phyloP scores from a whole-genome alignment of 2,329 filamentous ascomycete genomes.

The Amesomyces nigricolor region DNA sequence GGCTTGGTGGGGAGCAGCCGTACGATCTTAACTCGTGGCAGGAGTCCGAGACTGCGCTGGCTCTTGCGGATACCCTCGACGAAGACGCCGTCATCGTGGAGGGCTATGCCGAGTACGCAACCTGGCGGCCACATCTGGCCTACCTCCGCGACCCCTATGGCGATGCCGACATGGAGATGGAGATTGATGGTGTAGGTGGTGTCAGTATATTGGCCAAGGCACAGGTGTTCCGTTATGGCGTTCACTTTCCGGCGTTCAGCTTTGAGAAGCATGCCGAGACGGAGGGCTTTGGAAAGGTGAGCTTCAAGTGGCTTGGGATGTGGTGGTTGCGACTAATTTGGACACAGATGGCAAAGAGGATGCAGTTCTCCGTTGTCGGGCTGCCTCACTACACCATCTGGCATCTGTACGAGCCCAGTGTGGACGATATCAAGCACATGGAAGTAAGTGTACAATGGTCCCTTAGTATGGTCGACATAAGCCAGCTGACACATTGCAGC shows the following conservation, averaged over 20 bases:
- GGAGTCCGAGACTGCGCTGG: conserved; percentile 93
- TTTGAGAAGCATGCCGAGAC: conserved; percentile 99
- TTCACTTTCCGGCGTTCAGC: conserved; percentile 96
- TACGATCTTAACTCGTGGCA: conserved; percentile 99
- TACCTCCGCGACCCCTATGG: conserved; percentile 96
- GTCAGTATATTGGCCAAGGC: conserved; percentile 97
- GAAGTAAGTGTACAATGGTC: conserved; percentile 49
- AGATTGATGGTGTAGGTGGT: conserved; percentile 94
- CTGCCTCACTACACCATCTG: conserved; percentile 97
- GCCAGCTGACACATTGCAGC: conserved; percentile 41
- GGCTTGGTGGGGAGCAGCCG: conserved; percentile 96
- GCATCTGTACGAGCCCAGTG: conserved; percentile 99
- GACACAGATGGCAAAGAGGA: conserved; percentile 85
- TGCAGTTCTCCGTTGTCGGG: conserved; percentile 92
- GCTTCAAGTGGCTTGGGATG: conserved; percentile 15
- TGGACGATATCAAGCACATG: conserved; percentile 97
- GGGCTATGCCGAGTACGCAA: conserved; percentile 97
- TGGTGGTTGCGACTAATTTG: conserved; percentile 4
- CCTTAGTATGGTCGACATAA: not conserved
- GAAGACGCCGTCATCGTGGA: conserved; percentile 99
- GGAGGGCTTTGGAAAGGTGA: conserved; percentile 95
- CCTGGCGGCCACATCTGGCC: conserved; percentile 93
- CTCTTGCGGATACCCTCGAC: conserved; percentile 87
- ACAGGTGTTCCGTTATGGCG: conserved; percentile 86
- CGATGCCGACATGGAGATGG: conserved; percentile 99